phyloP scores from a whole-genome alignment of 2,329 filamentous ascomycete genomes.

The Chrysoporthe austroafricana region DNA sequence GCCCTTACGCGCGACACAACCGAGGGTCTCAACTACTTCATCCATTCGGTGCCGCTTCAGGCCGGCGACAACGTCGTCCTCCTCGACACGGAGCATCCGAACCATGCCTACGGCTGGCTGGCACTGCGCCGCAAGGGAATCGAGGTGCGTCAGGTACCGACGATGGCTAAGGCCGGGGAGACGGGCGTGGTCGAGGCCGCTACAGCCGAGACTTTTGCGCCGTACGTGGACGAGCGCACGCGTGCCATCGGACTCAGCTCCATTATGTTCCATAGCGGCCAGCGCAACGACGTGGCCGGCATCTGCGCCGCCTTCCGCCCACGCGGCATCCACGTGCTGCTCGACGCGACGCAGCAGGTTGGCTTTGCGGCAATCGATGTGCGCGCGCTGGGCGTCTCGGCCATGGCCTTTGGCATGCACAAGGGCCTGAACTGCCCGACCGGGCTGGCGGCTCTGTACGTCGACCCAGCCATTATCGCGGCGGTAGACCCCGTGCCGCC shows the following conservation, averaged over 20 bases:
- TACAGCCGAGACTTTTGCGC: slow-evolving; percentile 34
- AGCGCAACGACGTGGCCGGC: slow-evolving; percentile 37
- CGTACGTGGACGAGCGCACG: slow-evolving; percentile 38
- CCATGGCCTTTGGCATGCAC: slow-evolving; percentile 39
- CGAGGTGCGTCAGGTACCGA: slow-evolving; percentile 36
- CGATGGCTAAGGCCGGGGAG: slow-evolving; percentile 12
- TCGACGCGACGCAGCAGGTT: slow-evolving; percentile 39
- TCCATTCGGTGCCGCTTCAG: slow-evolving; percentile 32
- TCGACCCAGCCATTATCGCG: slow-evolving; percentile 33
- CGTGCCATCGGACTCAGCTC: slow-evolving; percentile 39
- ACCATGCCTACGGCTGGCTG: slow-evolving; percentile 38
- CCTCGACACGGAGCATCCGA: slow-evolving; percentile 40
- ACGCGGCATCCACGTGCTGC: slow-evolving; percentile 38
- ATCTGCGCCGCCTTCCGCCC: slow-evolving; percentile 35
- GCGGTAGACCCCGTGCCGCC: slow-evolving; percentile 33
- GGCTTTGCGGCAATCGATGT: slow-evolving; percentile 39
- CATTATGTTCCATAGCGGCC: slow-evolving; percentile 40
- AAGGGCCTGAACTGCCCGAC: slow-evolving; percentile 40
- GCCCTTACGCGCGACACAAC: slow-evolving; percentile 41
- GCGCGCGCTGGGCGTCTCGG: slow-evolving; percentile 34
- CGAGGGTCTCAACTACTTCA: slow-evolving; percentile 38
- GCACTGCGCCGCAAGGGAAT: slow-evolving; percentile 35
- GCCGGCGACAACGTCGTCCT: slow-evolving; percentile 40
- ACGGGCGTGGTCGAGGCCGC: slow-evolving; percentile 16
- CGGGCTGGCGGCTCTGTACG: slow-evolving; percentile 38